Conservation (phyloP, 1,284 basidiomycete species). For the Xanthoconium separans region DNA sequence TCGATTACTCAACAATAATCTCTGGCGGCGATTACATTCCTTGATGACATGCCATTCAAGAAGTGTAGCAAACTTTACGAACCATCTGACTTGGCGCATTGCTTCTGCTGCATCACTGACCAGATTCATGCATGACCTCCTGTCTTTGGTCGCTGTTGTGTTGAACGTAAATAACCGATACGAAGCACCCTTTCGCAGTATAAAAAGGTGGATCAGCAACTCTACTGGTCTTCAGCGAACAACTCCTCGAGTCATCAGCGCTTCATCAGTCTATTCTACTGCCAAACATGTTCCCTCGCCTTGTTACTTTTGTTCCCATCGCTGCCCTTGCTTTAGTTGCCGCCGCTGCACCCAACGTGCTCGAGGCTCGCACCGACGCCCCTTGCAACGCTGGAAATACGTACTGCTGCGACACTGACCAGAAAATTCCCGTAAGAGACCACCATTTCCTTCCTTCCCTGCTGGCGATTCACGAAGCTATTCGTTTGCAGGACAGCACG, state of each 20-base stretch:
- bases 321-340: not conserved
- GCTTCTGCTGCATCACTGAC: no score
- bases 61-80: no score
- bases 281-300: constrained; percentile 2
- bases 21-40: no score
- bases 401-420: not conserved
- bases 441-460: no score
- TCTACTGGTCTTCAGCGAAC: not conserved
- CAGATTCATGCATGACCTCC: no score
- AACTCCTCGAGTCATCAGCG: not conserved
- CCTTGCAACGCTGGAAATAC: not conserved
- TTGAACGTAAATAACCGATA: not conserved
- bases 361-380: not conserved
- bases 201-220: not conserved
- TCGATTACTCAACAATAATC: no score
- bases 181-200: not conserved
- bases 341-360: not conserved
- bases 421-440: not conserved
- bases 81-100: no score
- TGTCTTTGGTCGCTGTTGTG: not conserved
- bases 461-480: not conserved
- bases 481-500: not conserved
- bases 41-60: no score
- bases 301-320: not conserved
- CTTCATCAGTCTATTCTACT: not conserved